These are phyloP conservation scores for Scopulariopsis brevicaulis DNA, from an alignment of 2,329 filamentous ascomycete species.

Conservation along the genomic window DNA sequence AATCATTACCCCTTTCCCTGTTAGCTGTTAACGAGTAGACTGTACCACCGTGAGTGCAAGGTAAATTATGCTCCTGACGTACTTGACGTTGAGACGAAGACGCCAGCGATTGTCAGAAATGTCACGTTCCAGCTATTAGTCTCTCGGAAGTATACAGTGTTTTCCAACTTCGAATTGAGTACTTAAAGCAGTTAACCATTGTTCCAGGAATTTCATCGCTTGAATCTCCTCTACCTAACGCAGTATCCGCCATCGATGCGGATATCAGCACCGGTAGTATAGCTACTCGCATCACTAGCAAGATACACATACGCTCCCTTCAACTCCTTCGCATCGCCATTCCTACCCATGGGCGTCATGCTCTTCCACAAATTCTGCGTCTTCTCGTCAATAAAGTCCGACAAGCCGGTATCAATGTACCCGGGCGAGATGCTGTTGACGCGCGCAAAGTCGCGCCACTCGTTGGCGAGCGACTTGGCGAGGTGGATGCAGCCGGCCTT, in stretches of 20 bases:
- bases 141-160: too few relatives aligned
- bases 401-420: constrained; percentile 64
- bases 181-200: too few relatives aligned
- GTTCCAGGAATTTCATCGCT: too few relatives aligned
- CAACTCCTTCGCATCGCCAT: constrained; percentile 62
- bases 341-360: constrained; percentile 39
- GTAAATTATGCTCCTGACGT: too few relatives aligned
- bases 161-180: too few relatives aligned
- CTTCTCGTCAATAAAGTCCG: constrained; percentile 2
- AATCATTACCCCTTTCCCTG: too few relatives aligned
- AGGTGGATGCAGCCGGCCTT: constrained; percentile 54
- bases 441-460: constrained; percentile 67
- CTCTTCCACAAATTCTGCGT: constrained; percentile 2
- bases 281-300: constrained; percentile 71
- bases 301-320: constrained; percentile 78
- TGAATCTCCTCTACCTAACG: constrained; percentile 24
- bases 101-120: too few relatives aligned
- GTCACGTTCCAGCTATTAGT: too few relatives aligned
- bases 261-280: constrained; percentile 66
- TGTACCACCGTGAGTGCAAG: too few relatives aligned
- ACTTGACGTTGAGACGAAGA: too few relatives aligned
- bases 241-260: constrained; percentile 67
- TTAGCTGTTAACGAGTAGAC: too few relatives aligned
- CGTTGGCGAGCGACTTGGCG: constrained; percentile 51
- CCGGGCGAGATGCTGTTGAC: constrained; percentile 64